phyloP scores from a whole-genome alignment of 2,329 filamentous ascomycete species.

The Alternaria infectoria region DNA sequence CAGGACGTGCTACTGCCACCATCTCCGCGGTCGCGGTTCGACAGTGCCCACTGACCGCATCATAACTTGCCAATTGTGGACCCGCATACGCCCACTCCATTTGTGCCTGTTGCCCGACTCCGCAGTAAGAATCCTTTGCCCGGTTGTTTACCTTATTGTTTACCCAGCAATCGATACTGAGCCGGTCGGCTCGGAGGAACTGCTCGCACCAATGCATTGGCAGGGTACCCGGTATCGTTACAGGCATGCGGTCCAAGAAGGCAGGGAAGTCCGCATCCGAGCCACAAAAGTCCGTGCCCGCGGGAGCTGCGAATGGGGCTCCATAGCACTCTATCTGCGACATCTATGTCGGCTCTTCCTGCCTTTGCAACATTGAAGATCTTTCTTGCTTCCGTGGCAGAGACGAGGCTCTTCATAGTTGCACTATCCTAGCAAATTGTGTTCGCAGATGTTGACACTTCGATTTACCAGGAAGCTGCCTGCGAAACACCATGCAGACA shows the following conservation, averaged over 20 bases:
- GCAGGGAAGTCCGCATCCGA: background rate
- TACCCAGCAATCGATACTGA: slow-evolving; percentile 3
- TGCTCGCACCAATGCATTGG: slow-evolving; percentile 5
- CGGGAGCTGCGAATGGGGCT: slow-evolving; percentile 5
- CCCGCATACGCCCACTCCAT: background rate
- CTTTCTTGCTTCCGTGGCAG: background rate
- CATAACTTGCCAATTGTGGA: slow-evolving; percentile 20
- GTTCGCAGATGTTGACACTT: background rate
- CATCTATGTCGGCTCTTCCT: background rate
- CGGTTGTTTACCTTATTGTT: slow-evolving; percentile 1
- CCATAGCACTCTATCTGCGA: background rate
- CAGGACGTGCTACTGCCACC: slow-evolving; percentile 21
- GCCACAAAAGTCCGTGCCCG: background rate
- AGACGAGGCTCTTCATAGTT: background rate
- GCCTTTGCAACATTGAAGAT: background rate
- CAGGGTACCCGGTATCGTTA: background rate
- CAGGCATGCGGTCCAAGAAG: slow-evolving; percentile 1
- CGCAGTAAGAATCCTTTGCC: background rate
- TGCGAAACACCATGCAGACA: background rate
- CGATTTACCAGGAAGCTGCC: background rate
- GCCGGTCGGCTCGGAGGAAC: slow-evolving; percentile 6
- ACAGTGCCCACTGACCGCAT: slow-evolving; percentile 31
- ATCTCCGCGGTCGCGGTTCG: slow-evolving; percentile 27
- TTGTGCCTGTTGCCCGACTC: slow-evolving; percentile 2
- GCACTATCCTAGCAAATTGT: background rate